Evolutionary conservation across 176 grass and related monocot species (phyloP).

Genomic region (Paspalum notatum): DNA sequence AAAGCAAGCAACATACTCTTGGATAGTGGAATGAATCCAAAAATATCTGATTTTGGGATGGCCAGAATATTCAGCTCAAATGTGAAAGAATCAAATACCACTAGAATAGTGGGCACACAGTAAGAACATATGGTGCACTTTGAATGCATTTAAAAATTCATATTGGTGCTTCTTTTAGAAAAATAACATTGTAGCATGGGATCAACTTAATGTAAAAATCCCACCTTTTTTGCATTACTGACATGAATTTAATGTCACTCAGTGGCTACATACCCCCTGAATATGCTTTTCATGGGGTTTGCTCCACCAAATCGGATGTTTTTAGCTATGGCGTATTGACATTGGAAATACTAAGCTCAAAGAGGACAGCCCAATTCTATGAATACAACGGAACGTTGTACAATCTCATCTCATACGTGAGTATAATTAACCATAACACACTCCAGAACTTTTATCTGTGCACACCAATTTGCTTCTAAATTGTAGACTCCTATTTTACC

Average conservation of each 20-base stretch:
- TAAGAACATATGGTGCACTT: conserved; percentile 51
- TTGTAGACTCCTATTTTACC: background rate
- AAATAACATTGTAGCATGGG: background rate
- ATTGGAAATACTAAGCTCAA: conserved; percentile 63
- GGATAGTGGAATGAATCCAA: conserved; percentile 64
- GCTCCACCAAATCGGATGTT: conserved; percentile 71
- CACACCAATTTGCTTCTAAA: conserved; percentile 30
- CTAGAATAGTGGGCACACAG: conserved; percentile 68
- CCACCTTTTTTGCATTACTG: conserved; percentile 22
- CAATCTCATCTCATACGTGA: conserved; percentile 55
- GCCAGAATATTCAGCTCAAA: conserved; percentile 61
- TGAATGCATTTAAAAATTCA: conserved; percentile 15
- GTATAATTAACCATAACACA: conserved; percentile 17
- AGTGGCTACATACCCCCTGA: conserved; percentile 85
- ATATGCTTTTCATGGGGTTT: conserved; percentile 68
- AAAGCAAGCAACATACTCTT: conserved; percentile 83
- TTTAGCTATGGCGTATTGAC: conserved; percentile 71
- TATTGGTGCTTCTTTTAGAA: background rate
- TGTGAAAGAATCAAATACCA: conserved; percentile 51
- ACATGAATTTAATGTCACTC: conserved; percentile 6
- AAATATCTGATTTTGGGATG: conserved; percentile 77
- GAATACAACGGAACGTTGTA: conserved; percentile 29
- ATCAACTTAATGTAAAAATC: conserved; percentile 34
- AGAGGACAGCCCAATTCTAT: conserved; percentile 37
- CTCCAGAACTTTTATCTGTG: conserved; percentile 22